Evolutionary conservation across 352 stramenopile species (phyloP).

Genomic region (Plasmopara halstedii): DNA sequence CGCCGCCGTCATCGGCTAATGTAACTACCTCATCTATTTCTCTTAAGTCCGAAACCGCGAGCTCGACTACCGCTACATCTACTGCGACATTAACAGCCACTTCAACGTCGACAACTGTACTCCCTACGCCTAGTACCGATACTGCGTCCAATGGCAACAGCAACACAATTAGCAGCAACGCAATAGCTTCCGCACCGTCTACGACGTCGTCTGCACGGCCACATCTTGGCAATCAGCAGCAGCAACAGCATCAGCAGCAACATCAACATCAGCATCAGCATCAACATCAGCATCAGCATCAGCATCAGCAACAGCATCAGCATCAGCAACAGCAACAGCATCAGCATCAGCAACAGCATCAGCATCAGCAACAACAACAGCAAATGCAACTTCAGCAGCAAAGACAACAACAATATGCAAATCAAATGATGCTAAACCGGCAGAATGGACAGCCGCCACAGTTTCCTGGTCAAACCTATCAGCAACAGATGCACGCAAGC

Average conservation of each 20-base stretch:
- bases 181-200: slow-evolving; percentile 23
- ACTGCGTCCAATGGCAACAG: slow-evolving; percentile 3
- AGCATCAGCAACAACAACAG: slow-evolving; percentile 51
- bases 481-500: slow-evolving; percentile 44
- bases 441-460: slow-evolving; percentile 30
- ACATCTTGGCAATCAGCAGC: slow-evolving; percentile 51
- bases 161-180: slow-evolving; percentile 9
- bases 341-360: slow-evolving; percentile 51
- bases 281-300: slow-evolving; percentile 51
- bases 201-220: slow-evolving; percentile 57
- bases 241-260: slow-evolving; percentile 31
- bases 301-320: slow-evolving; percentile 51
- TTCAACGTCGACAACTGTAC: slow-evolving; percentile 4
- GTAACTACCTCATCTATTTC: slow-evolving; percentile 9
- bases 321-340: slow-evolving; percentile 58
- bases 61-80: slow-evolving; percentile 8
- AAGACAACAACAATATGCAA: slow-evolving; percentile 48
- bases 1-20: slow-evolving; percentile 7
- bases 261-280: slow-evolving; percentile 34
- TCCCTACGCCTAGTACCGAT: slow-evolving; percentile 2
- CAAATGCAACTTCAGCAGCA: slow-evolving; percentile 38
- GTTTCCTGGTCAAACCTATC: slow-evolving; percentile 34
- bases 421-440: slow-evolving; percentile 71
- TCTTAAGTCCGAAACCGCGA: slow-evolving; percentile 13
- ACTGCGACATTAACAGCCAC: slow-evolving; percentile 7